Base-by-base conservation (phyloP, 2,329 filamentous ascomycete species). In the Penicillium paneum region DNA sequence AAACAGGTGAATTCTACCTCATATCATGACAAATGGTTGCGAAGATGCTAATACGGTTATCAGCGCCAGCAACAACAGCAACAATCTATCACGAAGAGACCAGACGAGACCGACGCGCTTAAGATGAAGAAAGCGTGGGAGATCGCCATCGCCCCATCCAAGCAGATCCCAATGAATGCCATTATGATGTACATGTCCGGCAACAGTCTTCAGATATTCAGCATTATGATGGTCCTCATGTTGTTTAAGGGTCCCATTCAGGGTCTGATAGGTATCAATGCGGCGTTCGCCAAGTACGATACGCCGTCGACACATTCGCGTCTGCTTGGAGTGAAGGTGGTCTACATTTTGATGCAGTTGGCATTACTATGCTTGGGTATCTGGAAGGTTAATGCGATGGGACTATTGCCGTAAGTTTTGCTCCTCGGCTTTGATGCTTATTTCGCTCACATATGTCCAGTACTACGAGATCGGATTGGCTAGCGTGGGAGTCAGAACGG, bases 161-260 rank as follows among this genome's bases (percentile, higher is more conserved):
- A 99, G 79, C 87, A 88, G 71, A 81, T 99, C 43, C 94, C 94
- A 55, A 99, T 99, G 94, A 97, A 95, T 54, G 92, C 88, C 60
- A 93, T 99, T 73, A 97, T 97, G 87, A 97, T 97, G 91, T 99
- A 99, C 82, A 99, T 99, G 94, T 95, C 93, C 31, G 94, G 94
- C 68, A 99, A 97, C 78, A 91, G 90, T 58, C 84, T 99, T 43
- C 94, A 99, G 73, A 97, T 99, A 63, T 99, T 99, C 80, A 95
- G 89, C 76, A 97, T 99, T 76, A 97, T 97, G 91, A 99, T 97
- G 92, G 93, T 97, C 17, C 92, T 93, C 68, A 97, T 97, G 89
- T 87, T 96, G 42, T 99, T 99, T 82, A 97, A 97, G 81, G 95
- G 90, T 63, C 94, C 94, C 10, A 82, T 99, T 57, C 84, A 90